phyloP scores from a whole-genome alignment of 352 stramenopile genomes.

The Phytophthora europaea region DNA sequence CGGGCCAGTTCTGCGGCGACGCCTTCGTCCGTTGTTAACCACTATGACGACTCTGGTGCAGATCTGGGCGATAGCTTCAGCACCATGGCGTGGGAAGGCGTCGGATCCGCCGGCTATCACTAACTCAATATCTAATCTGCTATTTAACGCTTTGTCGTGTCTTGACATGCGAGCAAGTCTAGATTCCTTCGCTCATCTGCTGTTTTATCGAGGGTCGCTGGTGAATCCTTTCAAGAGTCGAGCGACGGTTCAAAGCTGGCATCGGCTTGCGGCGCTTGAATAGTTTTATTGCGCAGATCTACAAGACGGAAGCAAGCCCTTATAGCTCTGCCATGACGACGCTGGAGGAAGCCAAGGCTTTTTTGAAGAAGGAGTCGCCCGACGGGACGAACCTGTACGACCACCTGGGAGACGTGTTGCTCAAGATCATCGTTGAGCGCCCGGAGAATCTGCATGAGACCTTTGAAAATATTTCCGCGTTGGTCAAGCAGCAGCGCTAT shows the following conservation, averaged over 20 bases:
- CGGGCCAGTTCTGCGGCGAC: slow-evolving; percentile 45
- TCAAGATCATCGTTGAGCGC: slow-evolving; percentile 89
- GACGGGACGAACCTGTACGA: slow-evolving; percentile 90
- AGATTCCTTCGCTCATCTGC: background rate
- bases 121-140: slow-evolving; percentile 43
- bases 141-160: slow-evolving; percentile 24
- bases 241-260: slow-evolving; percentile 30
- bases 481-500: slow-evolving; percentile 88
- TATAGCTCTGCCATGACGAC: slow-evolving; percentile 55
- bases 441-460: slow-evolving; percentile 86
- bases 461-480: slow-evolving; percentile 90
- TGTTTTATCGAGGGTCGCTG: slow-evolving; percentile 21
- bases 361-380: slow-evolving; percentile 81
- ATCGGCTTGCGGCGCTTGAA: slow-evolving; percentile 7
- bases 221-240: slow-evolving; percentile 30
- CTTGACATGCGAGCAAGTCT: background rate
- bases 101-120: slow-evolving; percentile 72
- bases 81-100: slow-evolving; percentile 80
- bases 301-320: slow-evolving; percentile 1
- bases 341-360: slow-evolving; percentile 91
- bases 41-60: slow-evolving; percentile 64
- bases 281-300: slow-evolving; percentile 14
- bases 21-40: slow-evolving; percentile 47
- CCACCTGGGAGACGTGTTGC: slow-evolving; percentile 85
- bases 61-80: slow-evolving; percentile 66